Evolutionary conservation across 352 stramenopile genomes (phyloP).

Genomic region (Pythium myriotylum): DNA sequence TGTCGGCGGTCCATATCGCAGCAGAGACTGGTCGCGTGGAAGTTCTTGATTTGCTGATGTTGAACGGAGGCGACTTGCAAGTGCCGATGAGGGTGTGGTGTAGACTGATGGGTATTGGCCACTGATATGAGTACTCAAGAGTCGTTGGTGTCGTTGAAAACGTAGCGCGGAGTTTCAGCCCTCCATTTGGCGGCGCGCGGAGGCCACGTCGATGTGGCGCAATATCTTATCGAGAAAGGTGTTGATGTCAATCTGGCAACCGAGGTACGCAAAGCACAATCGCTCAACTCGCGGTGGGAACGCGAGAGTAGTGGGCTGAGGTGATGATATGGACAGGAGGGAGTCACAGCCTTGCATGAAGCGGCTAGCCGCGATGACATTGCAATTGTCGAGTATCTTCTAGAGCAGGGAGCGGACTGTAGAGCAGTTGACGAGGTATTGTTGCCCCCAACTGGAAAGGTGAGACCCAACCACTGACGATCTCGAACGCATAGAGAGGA

Average conservation of each 20-base stretch:
- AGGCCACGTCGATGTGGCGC: conserved; percentile 1
- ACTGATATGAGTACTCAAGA: too few relatives aligned
- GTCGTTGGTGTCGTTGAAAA: neutral
- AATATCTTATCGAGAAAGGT: conserved; percentile 11
- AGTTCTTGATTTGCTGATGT: conserved; percentile 4
- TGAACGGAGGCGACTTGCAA: neutral
- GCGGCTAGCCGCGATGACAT: neutral
- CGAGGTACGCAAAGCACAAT: neutral
- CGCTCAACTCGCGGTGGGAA: neutral
- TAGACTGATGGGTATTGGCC: too few relatives aligned
- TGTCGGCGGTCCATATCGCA: conserved; percentile 8
- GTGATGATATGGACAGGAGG: neutral
- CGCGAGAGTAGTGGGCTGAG: neutral
- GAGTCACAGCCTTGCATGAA: conserved; percentile 5
- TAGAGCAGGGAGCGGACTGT: conserved; percentile 3
- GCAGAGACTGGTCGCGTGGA: conserved; percentile 6
- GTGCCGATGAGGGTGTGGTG: neutral
- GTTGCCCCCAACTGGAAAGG: too few relatives aligned
- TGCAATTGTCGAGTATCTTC: conserved; percentile 1
- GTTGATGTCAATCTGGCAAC: conserved; percentile 4
- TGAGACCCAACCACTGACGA: neutral
- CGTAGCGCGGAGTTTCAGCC: neutral
- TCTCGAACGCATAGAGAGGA: neutral
- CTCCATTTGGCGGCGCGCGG: conserved; percentile 4
- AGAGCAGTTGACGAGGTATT: conserved; percentile 1